Percentiles rank a stretch among this genome's conserved stretches.
Conservation (phyloP, 2,329 filamentous ascomycete species). For the Penicillium palitans region DNA sequence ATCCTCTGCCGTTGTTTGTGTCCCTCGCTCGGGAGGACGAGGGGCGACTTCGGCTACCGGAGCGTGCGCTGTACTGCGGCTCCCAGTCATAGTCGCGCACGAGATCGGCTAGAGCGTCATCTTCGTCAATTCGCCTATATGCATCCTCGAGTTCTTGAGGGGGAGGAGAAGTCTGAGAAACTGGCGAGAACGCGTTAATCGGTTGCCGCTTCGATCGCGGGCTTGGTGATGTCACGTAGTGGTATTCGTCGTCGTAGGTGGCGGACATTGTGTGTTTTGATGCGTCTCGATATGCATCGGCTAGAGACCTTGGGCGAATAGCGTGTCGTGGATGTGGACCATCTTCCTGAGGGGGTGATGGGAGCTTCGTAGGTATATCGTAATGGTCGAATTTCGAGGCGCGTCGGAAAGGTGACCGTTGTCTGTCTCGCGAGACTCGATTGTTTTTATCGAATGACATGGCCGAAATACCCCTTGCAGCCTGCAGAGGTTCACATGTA, state of each 20-base stretch:
- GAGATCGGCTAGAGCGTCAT: slow-evolving; percentile 37
- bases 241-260: slow-evolving; percentile 17
- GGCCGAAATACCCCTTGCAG: slow-evolving; percentile 11
- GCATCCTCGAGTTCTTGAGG: slow-evolving; percentile 41
- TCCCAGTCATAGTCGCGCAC: slow-evolving; percentile 36
- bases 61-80: slow-evolving; percentile 12
- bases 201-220: slow-evolving; percentile 31
- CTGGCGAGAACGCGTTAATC: slow-evolving; percentile 31
- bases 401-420: slow-evolving; percentile 36
- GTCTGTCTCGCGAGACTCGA: slow-evolving; percentile 28
- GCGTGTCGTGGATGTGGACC: slow-evolving; percentile 33
- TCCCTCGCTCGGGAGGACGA: slow-evolving; percentile 28
- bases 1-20: slow-evolving; percentile 17
- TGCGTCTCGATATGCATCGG: slow-evolving; percentile 42
- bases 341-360: slow-evolving; percentile 30
- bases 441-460: slow-evolving; percentile 38
- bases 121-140: slow-evolving; percentile 44
- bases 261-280: slow-evolving; percentile 29
- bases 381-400: slow-evolving; percentile 31
- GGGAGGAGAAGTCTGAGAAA: slow-evolving; percentile 38
- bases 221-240: slow-evolving; percentile 31
- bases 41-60: slow-evolving; percentile 23
- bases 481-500: slow-evolving; percentile 12
- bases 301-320: slow-evolving; percentile 41
- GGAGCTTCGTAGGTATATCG: slow-evolving; percentile 32